Base-by-base conservation (phyloP, 2,329 filamentous ascomycete species). In the Cercospora sp. region DNA sequence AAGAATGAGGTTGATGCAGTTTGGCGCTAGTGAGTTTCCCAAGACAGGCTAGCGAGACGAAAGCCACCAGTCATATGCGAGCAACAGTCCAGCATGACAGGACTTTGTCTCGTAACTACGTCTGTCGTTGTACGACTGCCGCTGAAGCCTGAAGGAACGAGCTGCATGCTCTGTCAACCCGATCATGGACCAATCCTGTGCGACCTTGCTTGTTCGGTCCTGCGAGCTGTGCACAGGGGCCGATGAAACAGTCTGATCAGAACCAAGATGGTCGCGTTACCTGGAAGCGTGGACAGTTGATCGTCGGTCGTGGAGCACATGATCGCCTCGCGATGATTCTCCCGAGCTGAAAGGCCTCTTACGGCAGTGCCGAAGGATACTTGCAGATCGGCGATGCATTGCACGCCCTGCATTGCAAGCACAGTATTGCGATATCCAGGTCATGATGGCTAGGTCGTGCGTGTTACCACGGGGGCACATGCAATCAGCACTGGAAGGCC, bases 401-500 rank as follows among this genome's bases (percentile, higher is more conserved):
- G 18, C 48, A 26, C 36, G 36, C 16, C 16, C 20, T 16, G 48
- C 48, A 28, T 7, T 55, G 48, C 48, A 16, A 28, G 48, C 33
- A 40, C 33, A 16, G 33, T 30, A 12, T 55, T n/a, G 23, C 23
- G 13, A 28, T n/a, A 55, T n/a, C 23, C 23, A 26, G 13, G 48
- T 6, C 23, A 55, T 13, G 13, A 23, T 28, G 20, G 48, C 48
- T 23, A 55, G 13, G 23, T 28, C 48, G 48, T 26, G 28, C 13
- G 12, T 5, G n/a, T 3, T 30, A 8, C 48, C 48, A n/a, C 6
- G 12, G 13, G 42, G 20, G 9, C 20, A 62, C 51, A 30, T 31
- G 30, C 18, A 36, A 31, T 55, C 48, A 95, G 77, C 92, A 94
- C 77, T 96, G 92, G 79, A 97, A 97, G 0, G 90, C 90, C 18